These are phyloP conservation scores for Yarrowia yakushimensis DNA, from an alignment of 805 yeast species.

Conservation along the genomic window DNA sequence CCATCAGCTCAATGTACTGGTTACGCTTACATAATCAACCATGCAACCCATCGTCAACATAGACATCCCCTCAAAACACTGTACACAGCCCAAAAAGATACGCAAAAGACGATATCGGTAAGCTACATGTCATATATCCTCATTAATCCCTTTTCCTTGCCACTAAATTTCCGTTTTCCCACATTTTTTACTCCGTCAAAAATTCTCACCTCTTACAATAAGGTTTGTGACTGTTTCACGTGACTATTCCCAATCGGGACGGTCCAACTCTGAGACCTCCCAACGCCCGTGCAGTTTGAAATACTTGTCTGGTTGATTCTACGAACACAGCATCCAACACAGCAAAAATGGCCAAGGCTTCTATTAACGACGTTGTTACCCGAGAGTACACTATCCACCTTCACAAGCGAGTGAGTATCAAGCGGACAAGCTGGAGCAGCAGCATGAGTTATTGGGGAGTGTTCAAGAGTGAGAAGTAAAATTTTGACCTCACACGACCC, in stretches of 20 bases:
- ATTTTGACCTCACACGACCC: not conserved
- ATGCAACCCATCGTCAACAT: too few relatives aligned
- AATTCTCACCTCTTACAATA: not conserved
- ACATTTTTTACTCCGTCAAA: too few relatives aligned
- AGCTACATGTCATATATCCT: too few relatives aligned
- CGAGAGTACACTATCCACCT: slow-evolving; percentile 99
- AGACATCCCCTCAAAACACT: too few relatives aligned
- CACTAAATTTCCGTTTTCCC: too few relatives aligned
- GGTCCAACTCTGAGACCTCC: slow-evolving; percentile 5
- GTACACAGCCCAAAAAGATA: too few relatives aligned
- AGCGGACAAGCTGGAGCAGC: not conserved
- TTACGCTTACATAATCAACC: too few relatives aligned
- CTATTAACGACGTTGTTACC: slow-evolving; percentile 98
- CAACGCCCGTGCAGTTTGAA: slow-evolving; percentile 1
- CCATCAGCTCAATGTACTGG: too few relatives aligned
- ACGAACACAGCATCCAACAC: slow-evolving; percentile 26
- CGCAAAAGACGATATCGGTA: too few relatives aligned
- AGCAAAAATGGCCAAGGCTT: slow-evolving; percentile 54
- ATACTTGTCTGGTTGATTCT: slow-evolving; percentile 14
- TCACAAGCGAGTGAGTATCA: slow-evolving; percentile 91
- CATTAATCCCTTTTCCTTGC: too few relatives aligned
- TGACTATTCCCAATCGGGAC: not conserved
- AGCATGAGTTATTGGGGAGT: not conserved
- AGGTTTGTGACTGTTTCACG: slow-evolving; percentile 24
- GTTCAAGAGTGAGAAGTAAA: not conserved